Conservation (phyloP, 805 yeast genomes). For the Groenewaldozyma salmanticensis region DNA sequence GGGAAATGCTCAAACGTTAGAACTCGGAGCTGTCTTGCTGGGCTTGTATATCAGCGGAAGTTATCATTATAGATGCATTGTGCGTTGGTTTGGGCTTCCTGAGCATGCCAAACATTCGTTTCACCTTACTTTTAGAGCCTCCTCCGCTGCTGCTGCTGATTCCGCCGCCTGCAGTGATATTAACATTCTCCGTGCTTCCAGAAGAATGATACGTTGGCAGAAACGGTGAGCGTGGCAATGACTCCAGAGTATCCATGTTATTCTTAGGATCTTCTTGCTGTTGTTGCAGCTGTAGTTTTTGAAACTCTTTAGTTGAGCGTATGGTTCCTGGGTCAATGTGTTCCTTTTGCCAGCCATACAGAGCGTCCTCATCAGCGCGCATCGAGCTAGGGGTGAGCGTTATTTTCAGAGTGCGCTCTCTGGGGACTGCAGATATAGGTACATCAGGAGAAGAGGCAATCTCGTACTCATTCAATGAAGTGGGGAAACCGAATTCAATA, state of each 20-base stretch:
- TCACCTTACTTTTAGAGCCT: slow-evolving; percentile 4
- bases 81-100: slow-evolving; percentile 10
- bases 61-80: slow-evolving; percentile 16
- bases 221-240: slow-evolving; percentile 4
- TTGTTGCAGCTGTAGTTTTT: background rate
- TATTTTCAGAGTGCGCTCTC: slow-evolving; percentile 21
- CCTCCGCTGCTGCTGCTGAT: background rate
- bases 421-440: slow-evolving; percentile 8
- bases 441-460: background rate
- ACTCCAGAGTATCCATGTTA: background rate
- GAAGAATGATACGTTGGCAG: slow-evolving; percentile 14
- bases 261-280: background rate
- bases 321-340: slow-evolving; percentile 14
- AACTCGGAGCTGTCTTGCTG: no score
- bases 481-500: slow-evolving; percentile 20
- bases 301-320: slow-evolving; percentile 2
- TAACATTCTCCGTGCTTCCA: slow-evolving; percentile 8
- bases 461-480: slow-evolving; percentile 2
- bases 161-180: background rate
- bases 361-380: slow-evolving; percentile 20
- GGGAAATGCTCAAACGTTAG: background rate
- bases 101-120: slow-evolving; percentile 14
- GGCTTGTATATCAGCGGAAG: slow-evolving; percentile 14
- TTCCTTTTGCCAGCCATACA: slow-evolving; percentile 23
- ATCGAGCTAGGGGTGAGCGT: slow-evolving; percentile 20